Evolutionary conservation across 371 early-diverging fungal species (phyloP), one percentile per base, ranked within the genome.

Genomic region (Chytridium lagenaria): DNA sequence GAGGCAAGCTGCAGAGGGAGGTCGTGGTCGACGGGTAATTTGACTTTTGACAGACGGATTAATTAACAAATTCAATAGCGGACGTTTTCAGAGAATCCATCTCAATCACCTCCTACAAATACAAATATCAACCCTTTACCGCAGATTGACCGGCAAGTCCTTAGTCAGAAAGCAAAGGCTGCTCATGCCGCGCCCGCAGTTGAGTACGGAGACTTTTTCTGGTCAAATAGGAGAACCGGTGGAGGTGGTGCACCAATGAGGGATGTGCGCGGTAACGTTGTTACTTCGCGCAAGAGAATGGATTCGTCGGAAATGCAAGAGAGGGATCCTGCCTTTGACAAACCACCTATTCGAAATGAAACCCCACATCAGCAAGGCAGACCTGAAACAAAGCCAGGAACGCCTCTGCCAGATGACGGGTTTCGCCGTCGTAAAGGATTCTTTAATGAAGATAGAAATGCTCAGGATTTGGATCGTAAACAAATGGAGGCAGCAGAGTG

Each of bases 401-500:
- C 12, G 44, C 12, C 44, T 44, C 44, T 7, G 44, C 44, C 44
- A 7, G 44, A 44, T 52, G 55, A 52, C 5, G 26, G 55, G 26
- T 52, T 52, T 26, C 55, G 55, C 26, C 55, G 55, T 5, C 12
- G 26, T 5, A 52, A 52, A 26, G 23, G n/a, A 22, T 5, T 52
- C n/a, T 52, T 52, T 52, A 23, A 26, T 10, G 55, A 52, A 26
- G 26, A 26, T 52, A 10, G 55, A 52, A 52, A 12, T 12, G n/a
- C 5, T 10, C 16, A 12, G 5, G 55, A 12, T 26, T 22, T 52
- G 26, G 26, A n/a, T 5, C 12, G 26, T 15, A 52, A 52, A 23
- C 55, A 52, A 26, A 7, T 15, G 23, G 55, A 52, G 23, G 55
- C 55, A 5, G 55, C 55, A 52, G n/a, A 52, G 55, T 52, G 55